A percentile compares a stretch with the other conserved stretches of the same genome.
These are phyloP conservation scores for Rosellinia necatrix DNA, from an alignment of 2,329 filamentous ascomycete species.

Conservation along the genomic window DNA sequence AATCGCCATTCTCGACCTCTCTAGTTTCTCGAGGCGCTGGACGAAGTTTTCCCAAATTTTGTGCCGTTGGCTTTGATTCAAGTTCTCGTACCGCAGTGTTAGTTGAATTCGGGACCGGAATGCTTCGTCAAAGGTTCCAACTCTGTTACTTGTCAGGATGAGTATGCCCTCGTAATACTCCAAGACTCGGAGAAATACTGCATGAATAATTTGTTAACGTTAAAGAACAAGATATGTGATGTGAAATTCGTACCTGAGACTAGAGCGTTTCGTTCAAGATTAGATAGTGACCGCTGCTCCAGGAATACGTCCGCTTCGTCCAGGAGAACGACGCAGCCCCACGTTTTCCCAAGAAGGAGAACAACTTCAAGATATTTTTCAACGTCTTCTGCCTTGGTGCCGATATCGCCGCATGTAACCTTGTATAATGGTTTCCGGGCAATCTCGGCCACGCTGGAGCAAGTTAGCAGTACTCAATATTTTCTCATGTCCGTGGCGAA, in stretches of 20 bases:
- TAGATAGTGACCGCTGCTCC: neutral
- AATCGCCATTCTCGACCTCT: neutral
- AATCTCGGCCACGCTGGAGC: constrained; percentile 18
- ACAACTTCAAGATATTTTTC: constrained; percentile 15
- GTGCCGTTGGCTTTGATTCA: neutral
- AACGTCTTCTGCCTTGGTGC: constrained; percentile 6
- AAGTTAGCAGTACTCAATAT: too few species aligned
- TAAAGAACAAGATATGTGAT: too few species aligned
- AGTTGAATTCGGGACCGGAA: constrained; percentile 28
- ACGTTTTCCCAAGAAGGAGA: constrained; percentile 8
- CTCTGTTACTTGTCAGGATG: constrained; percentile 21
- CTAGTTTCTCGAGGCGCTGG: neutral
- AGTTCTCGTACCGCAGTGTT: constrained; percentile 10
- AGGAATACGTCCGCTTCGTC: constrained; percentile 21
- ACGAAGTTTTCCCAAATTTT: constrained; percentile 16
- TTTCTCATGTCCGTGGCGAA: too few species aligned
- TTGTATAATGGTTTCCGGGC: constrained; percentile 12
- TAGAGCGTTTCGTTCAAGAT: constrained; percentile 13
- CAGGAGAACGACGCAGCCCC: constrained; percentile 12
- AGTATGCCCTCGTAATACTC: constrained; percentile 24
- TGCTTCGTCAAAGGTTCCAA: constrained; percentile 23
- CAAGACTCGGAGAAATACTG: constrained; percentile 18
- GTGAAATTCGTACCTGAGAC: too few species aligned
- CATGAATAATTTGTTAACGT: too few species aligned
- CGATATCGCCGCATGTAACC: constrained; percentile 17